Conservation (phyloP, 176 grass and related monocot genomes). For the Oryza glaberrima region DNA sequence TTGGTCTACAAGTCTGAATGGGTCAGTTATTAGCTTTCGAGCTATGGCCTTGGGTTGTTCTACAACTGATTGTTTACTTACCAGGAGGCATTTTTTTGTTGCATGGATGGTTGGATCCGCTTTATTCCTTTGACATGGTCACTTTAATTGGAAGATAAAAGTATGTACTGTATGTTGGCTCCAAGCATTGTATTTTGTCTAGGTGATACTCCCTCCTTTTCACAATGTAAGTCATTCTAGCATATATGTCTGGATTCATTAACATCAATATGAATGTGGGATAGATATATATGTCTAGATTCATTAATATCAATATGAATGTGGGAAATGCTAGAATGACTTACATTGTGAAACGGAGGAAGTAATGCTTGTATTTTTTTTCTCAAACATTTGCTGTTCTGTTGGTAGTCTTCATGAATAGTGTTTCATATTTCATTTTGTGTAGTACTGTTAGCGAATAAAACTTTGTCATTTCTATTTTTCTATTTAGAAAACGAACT, state of each 20-base stretch:
- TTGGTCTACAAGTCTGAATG: not conserved
- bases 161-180: not conserved
- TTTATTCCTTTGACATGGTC: not conserved
- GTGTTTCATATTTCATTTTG: not conserved
- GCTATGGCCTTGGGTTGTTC: not conserved
- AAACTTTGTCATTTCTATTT: not conserved
- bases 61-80: not conserved
- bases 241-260: too few relatives aligned
- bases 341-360: too few relatives aligned
- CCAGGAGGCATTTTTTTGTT: not conserved
- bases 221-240: too few relatives aligned
- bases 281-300: too few relatives aligned
- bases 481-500: slow-evolving; percentile 1
- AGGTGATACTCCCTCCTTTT: not conserved
- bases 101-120: not conserved
- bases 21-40: not conserved
- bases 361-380: too few relatives aligned
- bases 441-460: not conserved
- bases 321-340: too few relatives aligned
- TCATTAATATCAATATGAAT: too few relatives aligned
- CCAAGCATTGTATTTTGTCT: not conserved
- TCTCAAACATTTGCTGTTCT: not conserved
- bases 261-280: too few relatives aligned
- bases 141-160: not conserved
- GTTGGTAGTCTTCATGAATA: not conserved